Conservation (phyloP, 2,329 filamentous ascomycete genomes). For the Monosporascus ibericus region DNA sequence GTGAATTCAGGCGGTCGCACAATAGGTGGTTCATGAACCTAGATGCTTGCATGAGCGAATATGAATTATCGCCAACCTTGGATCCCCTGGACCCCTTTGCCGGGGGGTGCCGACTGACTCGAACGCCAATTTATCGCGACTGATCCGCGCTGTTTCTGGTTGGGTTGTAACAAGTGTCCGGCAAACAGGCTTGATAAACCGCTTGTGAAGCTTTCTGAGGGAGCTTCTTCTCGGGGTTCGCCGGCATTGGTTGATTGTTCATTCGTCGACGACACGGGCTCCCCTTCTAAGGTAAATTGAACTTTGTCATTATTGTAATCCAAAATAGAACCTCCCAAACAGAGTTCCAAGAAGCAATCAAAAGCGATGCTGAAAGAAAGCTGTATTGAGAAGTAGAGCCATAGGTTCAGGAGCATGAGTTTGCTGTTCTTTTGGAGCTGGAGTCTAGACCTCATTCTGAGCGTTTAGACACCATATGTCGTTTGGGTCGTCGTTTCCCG, state of each 20-base stretch:
- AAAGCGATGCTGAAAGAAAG: constrained; percentile 22
- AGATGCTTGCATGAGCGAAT: constrained; percentile 19
- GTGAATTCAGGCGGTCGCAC: constrained; percentile 5
- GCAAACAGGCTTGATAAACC: constrained; percentile 25
- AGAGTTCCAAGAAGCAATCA: constrained; percentile 24
- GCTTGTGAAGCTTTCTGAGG: constrained; percentile 25
- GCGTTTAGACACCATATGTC: not conserved
- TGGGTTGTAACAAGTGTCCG: constrained; percentile 24
- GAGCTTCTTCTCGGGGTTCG: constrained; percentile 12
- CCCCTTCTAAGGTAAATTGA: constrained; percentile 39
- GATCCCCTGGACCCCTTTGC: constrained; percentile 12
- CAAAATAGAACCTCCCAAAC: constrained; percentile 18
- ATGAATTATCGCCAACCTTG: constrained; percentile 7
- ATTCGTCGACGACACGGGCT: constrained; percentile 32
- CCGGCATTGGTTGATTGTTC: constrained; percentile 22
- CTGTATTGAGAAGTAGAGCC: constrained; percentile 15
- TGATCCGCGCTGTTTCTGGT: constrained; percentile 30
- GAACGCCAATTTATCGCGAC: constrained; percentile 26
- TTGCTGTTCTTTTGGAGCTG: not conserved
- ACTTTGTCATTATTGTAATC: constrained; percentile 27
- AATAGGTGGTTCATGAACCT: constrained; percentile 18
- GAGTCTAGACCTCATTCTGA: constrained; percentile 1
- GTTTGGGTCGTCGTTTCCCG: not conserved
- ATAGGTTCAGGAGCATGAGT: constrained; percentile 6
- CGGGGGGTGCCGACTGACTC: constrained; percentile 27